Evolutionary conservation across 2,329 filamentous ascomycete species (phyloP).

Genomic region (Rhexocercosporidium sp.): DNA sequence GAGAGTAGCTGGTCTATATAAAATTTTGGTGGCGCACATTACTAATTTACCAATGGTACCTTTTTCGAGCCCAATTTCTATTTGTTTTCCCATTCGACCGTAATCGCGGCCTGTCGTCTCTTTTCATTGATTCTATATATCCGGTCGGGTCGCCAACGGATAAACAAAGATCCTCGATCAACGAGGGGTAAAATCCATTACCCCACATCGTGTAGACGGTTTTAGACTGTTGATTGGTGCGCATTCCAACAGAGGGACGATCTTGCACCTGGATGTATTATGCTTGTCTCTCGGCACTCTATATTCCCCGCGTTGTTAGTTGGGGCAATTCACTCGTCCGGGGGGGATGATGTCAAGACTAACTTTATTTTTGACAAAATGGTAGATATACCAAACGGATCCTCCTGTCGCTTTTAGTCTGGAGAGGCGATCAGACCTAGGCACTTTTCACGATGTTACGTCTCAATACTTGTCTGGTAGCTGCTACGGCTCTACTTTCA

Average conservation of each 20-base stretch:
- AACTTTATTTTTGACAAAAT: not conserved
- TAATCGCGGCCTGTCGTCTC: not conserved
- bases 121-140: not conserved
- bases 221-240: not conserved
- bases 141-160: not conserved
- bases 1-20: not conserved
- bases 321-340: not conserved
- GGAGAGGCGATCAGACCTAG: not conserved
- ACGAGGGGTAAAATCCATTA: not conserved
- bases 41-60: not conserved
- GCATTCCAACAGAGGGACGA: not conserved
- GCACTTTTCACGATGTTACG: not conserved
- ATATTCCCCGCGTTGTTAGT: not conserved
- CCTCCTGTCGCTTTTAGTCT: not conserved
- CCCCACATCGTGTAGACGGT: conserved; percentile 5
- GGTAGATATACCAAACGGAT: not conserved
- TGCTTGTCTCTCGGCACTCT: not conserved
- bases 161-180: not conserved
- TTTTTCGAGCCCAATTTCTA: not conserved
- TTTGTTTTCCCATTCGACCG: not conserved
- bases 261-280: not conserved
- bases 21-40: not conserved
- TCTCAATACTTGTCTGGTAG: not conserved
- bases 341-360: conserved; percentile 6
- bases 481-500: not conserved